Evolutionary conservation across 2,329 filamentous ascomycete species (phyloP).

Genomic region (Penicillium glabrum): DNA sequence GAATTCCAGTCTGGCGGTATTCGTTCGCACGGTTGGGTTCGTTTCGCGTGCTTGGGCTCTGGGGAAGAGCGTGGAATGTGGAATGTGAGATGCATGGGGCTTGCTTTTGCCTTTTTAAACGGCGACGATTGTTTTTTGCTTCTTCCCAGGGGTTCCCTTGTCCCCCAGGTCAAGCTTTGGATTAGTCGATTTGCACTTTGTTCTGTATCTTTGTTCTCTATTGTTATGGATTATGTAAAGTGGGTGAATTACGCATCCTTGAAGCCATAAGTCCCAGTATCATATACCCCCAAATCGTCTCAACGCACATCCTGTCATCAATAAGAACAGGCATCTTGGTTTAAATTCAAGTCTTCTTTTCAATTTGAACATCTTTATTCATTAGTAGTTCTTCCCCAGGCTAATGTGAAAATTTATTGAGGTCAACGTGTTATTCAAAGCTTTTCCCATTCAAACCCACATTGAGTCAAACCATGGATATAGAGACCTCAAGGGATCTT

Average conservation of each 20-base stretch:
- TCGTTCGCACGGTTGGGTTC: conserved; percentile 1
- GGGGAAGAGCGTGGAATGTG: conserved; percentile 9
- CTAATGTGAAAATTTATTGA: no score
- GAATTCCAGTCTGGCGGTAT: conserved; percentile 7
- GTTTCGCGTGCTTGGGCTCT: conserved; percentile 9
- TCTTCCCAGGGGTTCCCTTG: neutral
- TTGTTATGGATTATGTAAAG: no score
- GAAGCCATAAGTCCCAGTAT: neutral
- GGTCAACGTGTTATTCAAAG: no score
- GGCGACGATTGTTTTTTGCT: neutral
- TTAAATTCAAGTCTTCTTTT: no score
- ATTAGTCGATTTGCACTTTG: neutral
- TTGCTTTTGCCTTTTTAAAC: conserved; percentile 1
- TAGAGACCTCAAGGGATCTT: no score
- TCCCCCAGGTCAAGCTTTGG: neutral
- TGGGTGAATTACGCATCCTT: neutral
- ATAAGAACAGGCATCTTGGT: no score
- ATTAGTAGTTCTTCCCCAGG: no score
- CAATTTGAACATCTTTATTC: no score
- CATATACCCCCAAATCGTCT: neutral
- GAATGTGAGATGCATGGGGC: conserved; percentile 3
- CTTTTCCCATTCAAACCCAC: no score
- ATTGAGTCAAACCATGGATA: no score
- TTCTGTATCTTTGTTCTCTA: neutral
- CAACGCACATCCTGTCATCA: no score